Conservation (phyloP, 2,329 filamentous ascomycete genomes). For the Xylaria hypoxylon region DNA sequence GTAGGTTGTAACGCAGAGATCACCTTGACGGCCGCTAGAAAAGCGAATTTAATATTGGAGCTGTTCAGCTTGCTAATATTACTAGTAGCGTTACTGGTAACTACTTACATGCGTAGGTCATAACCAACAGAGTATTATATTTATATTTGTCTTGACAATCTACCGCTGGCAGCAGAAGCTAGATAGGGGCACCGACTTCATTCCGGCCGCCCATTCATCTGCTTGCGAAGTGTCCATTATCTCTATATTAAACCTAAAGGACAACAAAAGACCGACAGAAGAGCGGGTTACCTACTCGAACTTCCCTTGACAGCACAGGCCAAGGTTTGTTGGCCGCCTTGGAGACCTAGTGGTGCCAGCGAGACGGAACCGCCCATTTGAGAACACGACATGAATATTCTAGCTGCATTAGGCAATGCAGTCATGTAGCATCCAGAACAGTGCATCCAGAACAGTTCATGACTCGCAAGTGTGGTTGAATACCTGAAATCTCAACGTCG, state of each 20-base stretch:
- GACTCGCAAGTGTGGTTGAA: slow-evolving; percentile 27
- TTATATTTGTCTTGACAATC: neutral
- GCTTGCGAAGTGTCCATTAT: neutral
- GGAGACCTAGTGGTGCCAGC: slow-evolving; percentile 38
- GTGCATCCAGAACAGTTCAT: slow-evolving; percentile 21
- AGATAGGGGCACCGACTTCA: neutral
- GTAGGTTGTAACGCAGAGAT: slow-evolving; percentile 19
- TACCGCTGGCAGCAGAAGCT: slow-evolving; percentile 7
- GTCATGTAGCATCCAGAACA: slow-evolving; percentile 20
- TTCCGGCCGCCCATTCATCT: neutral
- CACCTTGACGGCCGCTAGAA: slow-evolving; percentile 14
- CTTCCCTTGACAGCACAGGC: slow-evolving; percentile 23
- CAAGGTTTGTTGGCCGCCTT: slow-evolving; percentile 26
- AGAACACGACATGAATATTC: slow-evolving; percentile 31
- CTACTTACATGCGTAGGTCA: neutral
- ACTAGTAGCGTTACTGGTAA: neutral
- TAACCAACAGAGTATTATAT: neutral
- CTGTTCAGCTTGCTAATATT: neutral
- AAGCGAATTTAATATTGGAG: slow-evolving; percentile 4
- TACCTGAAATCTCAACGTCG: slow-evolving; percentile 18
- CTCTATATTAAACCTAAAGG: slow-evolving; percentile 8
- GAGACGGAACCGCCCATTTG: slow-evolving; percentile 36
- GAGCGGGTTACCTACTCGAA: neutral
- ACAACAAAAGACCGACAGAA: slow-evolving; percentile 5
- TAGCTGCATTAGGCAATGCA: slow-evolving; percentile 35